phyloP scores from a whole-genome alignment of 805 yeast species.

The Cyberlindnera xylosilytica region DNA sequence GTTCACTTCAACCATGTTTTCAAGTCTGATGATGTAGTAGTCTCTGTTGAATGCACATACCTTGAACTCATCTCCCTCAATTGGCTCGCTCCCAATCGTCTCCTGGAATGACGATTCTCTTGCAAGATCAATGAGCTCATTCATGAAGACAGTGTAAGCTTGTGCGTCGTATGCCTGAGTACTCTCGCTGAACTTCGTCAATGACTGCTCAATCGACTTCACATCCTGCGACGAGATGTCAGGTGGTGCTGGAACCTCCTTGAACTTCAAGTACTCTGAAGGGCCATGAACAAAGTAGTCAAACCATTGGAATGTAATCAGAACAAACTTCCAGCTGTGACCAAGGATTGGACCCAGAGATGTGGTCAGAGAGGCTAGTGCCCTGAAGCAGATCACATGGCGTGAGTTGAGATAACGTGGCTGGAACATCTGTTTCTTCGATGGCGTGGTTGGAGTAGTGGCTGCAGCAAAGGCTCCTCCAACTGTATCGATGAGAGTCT shows the following conservation, averaged over 20 bases:
- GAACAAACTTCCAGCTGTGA: constrained; percentile 60
- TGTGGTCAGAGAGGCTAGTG: constrained; percentile 69
- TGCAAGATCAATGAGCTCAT: constrained; percentile 45
- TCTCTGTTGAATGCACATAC: constrained; percentile 52
- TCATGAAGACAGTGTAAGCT: constrained; percentile 47
- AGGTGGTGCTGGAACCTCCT: constrained; percentile 41
- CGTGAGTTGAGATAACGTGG: constrained; percentile 56
- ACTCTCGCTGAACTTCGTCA: constrained; percentile 60
- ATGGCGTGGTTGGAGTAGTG: constrained; percentile 8
- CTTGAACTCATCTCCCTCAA: constrained; percentile 21
- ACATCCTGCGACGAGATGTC: constrained; percentile 44
- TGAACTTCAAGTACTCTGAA: constrained; percentile 34
- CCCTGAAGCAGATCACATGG: constrained; percentile 74
- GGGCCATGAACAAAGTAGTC: constrained; percentile 69
- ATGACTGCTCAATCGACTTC: constrained; percentile 49
- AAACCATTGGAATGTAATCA: constrained; percentile 74
- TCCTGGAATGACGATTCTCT: constrained; percentile 21
- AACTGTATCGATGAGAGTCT: constrained; percentile 46
- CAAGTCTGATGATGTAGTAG: constrained; percentile 52
- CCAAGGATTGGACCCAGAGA: constrained; percentile 77
- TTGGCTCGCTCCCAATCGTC: constrained; percentile 22
- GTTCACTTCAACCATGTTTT: constrained; percentile 50
- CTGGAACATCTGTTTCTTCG: constrained; percentile 23
- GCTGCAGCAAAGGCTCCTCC: constrained; percentile 16
- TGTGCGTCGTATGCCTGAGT: constrained; percentile 50